Evolutionary conservation across 805 yeast genomes (phyloP).

Genomic region (Clavispora vitiphila): DNA sequence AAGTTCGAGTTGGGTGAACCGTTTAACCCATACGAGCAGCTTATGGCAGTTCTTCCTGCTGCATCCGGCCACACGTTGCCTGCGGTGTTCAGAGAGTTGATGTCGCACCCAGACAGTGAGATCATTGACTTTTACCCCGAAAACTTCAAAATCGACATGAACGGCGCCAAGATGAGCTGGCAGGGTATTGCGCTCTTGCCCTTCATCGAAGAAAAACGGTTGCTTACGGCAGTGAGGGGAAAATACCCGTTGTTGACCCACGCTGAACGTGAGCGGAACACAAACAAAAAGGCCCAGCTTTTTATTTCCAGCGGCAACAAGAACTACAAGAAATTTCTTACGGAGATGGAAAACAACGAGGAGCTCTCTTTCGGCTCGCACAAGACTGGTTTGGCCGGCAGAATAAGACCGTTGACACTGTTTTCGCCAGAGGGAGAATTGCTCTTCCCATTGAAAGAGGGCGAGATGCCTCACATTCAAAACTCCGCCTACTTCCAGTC

Average conservation of each 20-base stretch:
- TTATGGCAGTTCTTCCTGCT: conserved; percentile 93
- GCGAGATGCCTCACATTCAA: conserved; percentile 41
- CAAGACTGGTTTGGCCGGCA: conserved; percentile 57
- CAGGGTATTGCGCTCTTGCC: conserved; percentile 89
- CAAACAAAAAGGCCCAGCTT: conserved; percentile 64
- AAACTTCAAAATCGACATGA: conserved; percentile 87
- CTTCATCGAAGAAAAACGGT: conserved; percentile 78
- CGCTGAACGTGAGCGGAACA: conserved; percentile 65
- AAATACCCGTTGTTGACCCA: conserved; percentile 62
- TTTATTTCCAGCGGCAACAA: conserved; percentile 62
- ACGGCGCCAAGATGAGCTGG: conserved; percentile 93
- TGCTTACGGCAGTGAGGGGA: conserved; percentile 59
- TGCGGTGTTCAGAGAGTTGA: conserved; percentile 69
- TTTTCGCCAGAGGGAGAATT: conserved; percentile 34
- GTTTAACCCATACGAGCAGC: conserved; percentile 85
- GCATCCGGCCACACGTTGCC: conserved; percentile 88
- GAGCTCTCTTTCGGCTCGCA: conserved; percentile 42
- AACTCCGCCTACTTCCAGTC: conserved; percentile 38
- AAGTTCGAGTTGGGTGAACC: conserved; percentile 68
- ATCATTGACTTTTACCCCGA: conserved; percentile 90
- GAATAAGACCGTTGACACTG: conserved; percentile 29
- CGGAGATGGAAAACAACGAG: conserved; percentile 30
- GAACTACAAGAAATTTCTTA: conserved; percentile 36
- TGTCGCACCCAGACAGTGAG: conserved; percentile 75
- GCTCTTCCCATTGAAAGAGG: conserved; percentile 44